phyloP scores from a whole-genome alignment of 441 rosid species.

The Bruguiera hainesii region DNA sequence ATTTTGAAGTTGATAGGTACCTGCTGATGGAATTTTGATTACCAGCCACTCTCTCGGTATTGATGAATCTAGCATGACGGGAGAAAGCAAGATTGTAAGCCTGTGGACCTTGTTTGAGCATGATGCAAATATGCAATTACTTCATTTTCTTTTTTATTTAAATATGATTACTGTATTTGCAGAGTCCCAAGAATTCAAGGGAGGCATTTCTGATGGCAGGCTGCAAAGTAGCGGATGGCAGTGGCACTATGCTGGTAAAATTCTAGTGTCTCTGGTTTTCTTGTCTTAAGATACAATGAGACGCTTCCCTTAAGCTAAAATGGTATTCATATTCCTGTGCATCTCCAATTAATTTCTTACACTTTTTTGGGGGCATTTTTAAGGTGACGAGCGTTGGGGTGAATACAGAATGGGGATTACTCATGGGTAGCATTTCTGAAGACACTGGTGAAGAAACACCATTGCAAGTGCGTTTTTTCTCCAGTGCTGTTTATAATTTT shows the following conservation, averaged over 20 bases:
- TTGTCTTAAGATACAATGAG: not conserved
- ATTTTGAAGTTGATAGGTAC: slow-evolving; percentile 51
- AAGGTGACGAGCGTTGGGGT: slow-evolving; percentile 94
- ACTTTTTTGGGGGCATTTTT: slow-evolving; percentile 8
- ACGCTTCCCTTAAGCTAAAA: not conserved
- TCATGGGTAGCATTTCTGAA: slow-evolving; percentile 94
- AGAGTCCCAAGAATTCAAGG: slow-evolving; percentile 71
- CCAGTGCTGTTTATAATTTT: not conserved
- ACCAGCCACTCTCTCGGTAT: slow-evolving; percentile 77
- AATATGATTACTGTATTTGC: slow-evolving; percentile 20
- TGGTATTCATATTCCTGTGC: too few species aligned
- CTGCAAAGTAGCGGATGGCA: slow-evolving; percentile 98
- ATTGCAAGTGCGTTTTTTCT: slow-evolving; percentile 59
- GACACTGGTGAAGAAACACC: slow-evolving; percentile 99
- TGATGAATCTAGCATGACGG: slow-evolving; percentile 99
- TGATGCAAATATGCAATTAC: slow-evolving; percentile 3
- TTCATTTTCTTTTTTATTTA: slow-evolving; percentile 8
- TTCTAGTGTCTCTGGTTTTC: not conserved
- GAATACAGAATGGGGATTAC: slow-evolving; percentile 96
- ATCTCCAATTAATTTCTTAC: not conserved
- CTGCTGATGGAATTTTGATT: slow-evolving; percentile 92
- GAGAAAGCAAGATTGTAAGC: slow-evolving; percentile 93
- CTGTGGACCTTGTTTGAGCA: slow-evolving; percentile 6
- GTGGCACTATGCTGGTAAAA: slow-evolving; percentile 89
- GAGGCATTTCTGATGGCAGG: slow-evolving; percentile 96